Percentiles rank a stretch among this genome's conserved stretches.
Evolutionary conservation across 73 alveolate species (phyloP).

Genomic region (Tetrahymena borealis): DNA sequence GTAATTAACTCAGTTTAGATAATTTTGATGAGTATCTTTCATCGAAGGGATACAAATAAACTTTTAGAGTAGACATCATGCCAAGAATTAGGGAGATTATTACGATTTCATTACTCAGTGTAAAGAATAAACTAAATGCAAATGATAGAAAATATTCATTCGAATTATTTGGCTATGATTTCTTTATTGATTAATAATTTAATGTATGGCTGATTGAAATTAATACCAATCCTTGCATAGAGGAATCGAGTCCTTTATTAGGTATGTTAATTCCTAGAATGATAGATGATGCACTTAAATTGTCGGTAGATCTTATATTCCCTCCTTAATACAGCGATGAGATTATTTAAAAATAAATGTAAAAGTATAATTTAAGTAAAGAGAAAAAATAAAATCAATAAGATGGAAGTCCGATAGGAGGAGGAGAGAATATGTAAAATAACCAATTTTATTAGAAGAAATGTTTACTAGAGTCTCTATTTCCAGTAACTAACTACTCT

Average conservation of each 20-base stretch:
- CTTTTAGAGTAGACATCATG: conserved; percentile 9
- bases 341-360: not conserved
- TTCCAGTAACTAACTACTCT: not conserved
- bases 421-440: not conserved
- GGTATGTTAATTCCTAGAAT: conserved; percentile 26
- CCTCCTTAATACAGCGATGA: not conserved
- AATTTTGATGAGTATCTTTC: conserved; percentile 48
- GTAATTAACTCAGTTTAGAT: conserved; percentile 56
- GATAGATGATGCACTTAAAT: conserved; percentile 1
- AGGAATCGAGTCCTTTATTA: conserved; percentile 32
- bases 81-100: conserved; percentile 43
- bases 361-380: not conserved
- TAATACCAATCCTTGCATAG: conserved; percentile 88
- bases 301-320: not conserved
- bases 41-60: not conserved
- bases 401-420: not conserved
- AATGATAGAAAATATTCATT: conserved; percentile 37
- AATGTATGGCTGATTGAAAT: conserved; percentile 78
- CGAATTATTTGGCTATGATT: conserved; percentile 85
- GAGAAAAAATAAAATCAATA: not conserved
- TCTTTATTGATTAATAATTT: conserved; percentile 74
- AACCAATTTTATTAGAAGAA: not conserved
- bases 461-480: not conserved
- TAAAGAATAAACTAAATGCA: conserved; percentile 45
- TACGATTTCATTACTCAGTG: conserved; percentile 43